Evolutionary conservation across 2,329 filamentous ascomycete genomes (phyloP).

Genomic region (Zymoseptoria pseudotritici): DNA sequence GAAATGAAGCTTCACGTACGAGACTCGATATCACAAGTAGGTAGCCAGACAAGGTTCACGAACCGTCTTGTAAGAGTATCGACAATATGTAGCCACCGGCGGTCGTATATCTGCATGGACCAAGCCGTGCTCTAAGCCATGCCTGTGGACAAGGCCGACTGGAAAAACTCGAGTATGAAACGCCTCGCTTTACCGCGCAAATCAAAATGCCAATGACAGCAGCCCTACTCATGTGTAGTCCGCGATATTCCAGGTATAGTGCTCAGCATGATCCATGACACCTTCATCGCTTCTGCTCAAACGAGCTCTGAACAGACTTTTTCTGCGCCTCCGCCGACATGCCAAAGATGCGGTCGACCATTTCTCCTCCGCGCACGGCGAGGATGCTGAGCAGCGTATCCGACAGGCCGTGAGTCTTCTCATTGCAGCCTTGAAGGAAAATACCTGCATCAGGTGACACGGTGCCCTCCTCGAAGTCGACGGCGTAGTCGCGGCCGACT

Average conservation of each 20-base stretch:
- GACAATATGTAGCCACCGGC: not conserved
- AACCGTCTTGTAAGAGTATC: not conserved
- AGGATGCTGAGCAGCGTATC: slow-evolving; percentile 33
- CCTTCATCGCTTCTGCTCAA: slow-evolving; percentile 2
- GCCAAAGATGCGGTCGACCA: slow-evolving; percentile 34
- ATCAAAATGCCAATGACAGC: not conserved
- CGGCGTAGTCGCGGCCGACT: slow-evolving; percentile 70
- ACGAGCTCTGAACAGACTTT: slow-evolving; percentile 10
- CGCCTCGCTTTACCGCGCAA: not conserved
- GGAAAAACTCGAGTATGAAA: not conserved
- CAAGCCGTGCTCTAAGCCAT: not conserved
- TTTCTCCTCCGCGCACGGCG: slow-evolving; percentile 30
- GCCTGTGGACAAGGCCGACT: not conserved
- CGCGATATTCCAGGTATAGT: not conserved
- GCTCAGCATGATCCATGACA: not conserved
- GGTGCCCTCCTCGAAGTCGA: slow-evolving; percentile 60
- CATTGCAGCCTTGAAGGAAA: slow-evolving; percentile 91
- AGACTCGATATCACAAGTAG: not conserved
- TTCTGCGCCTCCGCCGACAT: slow-evolving; percentile 7
- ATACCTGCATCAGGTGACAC: slow-evolving; percentile 70
- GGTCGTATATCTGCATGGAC: not conserved
- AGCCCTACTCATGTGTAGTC: not conserved
- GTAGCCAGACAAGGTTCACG: not conserved
- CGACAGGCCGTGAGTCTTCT: slow-evolving; percentile 78
- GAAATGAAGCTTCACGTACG: not conserved